Base-by-base conservation (phyloP, 2,329 filamentous ascomycete species). In the Fusarium incarnatum region DNA sequence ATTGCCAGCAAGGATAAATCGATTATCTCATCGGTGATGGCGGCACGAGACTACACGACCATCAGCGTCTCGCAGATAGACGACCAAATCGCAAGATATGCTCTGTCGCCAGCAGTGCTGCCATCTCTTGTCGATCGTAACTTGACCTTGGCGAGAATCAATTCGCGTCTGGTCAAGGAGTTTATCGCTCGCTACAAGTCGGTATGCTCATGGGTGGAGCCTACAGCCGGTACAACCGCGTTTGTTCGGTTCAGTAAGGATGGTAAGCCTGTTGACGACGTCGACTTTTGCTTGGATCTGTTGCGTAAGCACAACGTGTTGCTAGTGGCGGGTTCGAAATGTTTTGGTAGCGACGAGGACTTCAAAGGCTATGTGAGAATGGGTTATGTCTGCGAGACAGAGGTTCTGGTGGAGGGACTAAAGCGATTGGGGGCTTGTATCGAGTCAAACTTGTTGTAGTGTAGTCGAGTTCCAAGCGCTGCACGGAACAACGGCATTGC, bases 61-160 rank as follows among this genome's bases (percentile, higher is more conserved):
- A 97, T 97, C 74, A 92, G 91, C 41, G 93, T 97, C 0, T 92
- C 92, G n/a, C 89, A 91, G 75, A 82, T 97, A 9, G 93, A 97
- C 77, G 93, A 97, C 77, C 86, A 88, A 52, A 84, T 97, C 13
- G 94, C 93, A 4, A 86, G 88, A 28, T 95, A 90, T 75, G 94
- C 94, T 0, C 82, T 97, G 10, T 87, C 87, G 8, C 70, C 76
- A 8, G 69, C 76, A 4, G 83, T 88, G 4, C 77, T 79, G 28
- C 76, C 76, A 6, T 73, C 73, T 7, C 74, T 84, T 13, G 81
- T 87, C 3, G 81, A 83, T 34, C 90, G 91, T 22, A 87, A 94
- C 48, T 23, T 76, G 23, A 81, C 83, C 27, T 84, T 96, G 4
- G 92, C 91, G 6, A 89, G 86, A 71, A 87, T 82, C 2, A 96